Evolutionary conservation across 176 grass and related monocot genomes (phyloP).

Genomic region (Dactylis glomerata): DNA sequence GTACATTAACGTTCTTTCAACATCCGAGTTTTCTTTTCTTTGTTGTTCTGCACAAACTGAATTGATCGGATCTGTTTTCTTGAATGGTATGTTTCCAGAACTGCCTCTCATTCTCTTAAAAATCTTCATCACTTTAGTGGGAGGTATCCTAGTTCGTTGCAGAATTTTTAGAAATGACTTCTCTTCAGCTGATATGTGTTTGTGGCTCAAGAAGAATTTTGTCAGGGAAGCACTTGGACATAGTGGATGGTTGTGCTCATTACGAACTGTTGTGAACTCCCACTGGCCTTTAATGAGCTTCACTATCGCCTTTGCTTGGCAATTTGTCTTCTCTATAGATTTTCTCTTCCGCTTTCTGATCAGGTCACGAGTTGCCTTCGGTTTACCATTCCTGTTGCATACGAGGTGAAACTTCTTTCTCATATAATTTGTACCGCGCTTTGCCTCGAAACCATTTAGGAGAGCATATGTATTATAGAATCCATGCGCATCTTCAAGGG

Average conservation of each 20-base stretch:
- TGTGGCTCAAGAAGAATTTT: slow-evolving; percentile 23
- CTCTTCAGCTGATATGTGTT: slow-evolving; percentile 19
- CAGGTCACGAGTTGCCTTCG: not conserved
- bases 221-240: slow-evolving; percentile 19
- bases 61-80: not conserved
- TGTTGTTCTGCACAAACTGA: not conserved
- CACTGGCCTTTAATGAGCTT: slow-evolving; percentile 21
- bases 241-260: slow-evolving; percentile 24
- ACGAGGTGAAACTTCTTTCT: slow-evolving; percentile 24
- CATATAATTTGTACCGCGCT: slow-evolving; percentile 20
- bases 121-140: slow-evolving; percentile 23
- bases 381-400: slow-evolving; percentile 30
- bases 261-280: not conserved
- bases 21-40: slow-evolving; percentile 16
- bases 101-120: slow-evolving; percentile 13
- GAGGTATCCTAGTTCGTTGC: slow-evolving; percentile 23
- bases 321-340: slow-evolving; percentile 20
- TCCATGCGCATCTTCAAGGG: slow-evolving; percentile 3
- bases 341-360: slow-evolving; percentile 24
- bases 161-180: slow-evolving; percentile 25
- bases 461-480: slow-evolving; percentile 20
- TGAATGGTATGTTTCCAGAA: not conserved
- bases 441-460: slow-evolving; percentile 10
- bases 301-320: slow-evolving; percentile 24
- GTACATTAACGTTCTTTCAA: slow-evolving; percentile 6